Conservation (phyloP, 306 rosid species). For the Comarum palustre region DNA sequence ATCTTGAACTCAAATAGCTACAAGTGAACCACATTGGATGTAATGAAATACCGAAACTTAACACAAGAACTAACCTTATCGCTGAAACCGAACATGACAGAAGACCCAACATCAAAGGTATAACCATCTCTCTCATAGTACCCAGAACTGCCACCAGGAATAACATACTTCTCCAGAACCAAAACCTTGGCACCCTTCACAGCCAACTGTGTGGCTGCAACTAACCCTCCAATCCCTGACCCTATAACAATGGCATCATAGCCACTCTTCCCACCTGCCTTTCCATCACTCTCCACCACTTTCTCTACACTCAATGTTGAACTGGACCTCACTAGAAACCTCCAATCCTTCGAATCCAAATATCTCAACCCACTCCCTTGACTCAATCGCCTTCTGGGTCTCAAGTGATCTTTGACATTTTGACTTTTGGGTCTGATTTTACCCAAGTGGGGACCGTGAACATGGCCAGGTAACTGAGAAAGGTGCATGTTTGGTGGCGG, state of each 20-base stretch:
- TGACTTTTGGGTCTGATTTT: slow-evolving; percentile 21
- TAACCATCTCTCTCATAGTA: slow-evolving; percentile 81
- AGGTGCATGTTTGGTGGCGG: slow-evolving; percentile 20
- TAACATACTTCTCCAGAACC: slow-evolving; percentile 91
- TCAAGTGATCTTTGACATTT: neutral
- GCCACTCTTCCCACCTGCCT: slow-evolving; percentile 23
- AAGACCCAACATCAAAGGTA: slow-evolving; percentile 93
- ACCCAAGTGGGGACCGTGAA: neutral
- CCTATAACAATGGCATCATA: slow-evolving; percentile 92
- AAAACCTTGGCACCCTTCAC: slow-evolving; percentile 88
- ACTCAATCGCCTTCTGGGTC: slow-evolving; percentile 12
- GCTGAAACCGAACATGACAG: slow-evolving; percentile 98
- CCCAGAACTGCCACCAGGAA: slow-evolving; percentile 98
- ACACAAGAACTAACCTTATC: slow-evolving; percentile 59
- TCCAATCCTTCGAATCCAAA: slow-evolving; percentile 26
- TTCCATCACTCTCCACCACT: slow-evolving; percentile 41
- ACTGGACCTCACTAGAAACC: slow-evolving; percentile 35
- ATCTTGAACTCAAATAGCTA: neutral
- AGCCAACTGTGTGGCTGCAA: slow-evolving; percentile 88
- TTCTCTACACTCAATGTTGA: slow-evolving; percentile 34
- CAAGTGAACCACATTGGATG: slow-evolving; percentile 6
- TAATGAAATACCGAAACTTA: slow-evolving; percentile 7
- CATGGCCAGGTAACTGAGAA: neutral
- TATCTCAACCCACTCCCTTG: neutral
- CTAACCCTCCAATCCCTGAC: slow-evolving; percentile 93